These are phyloP conservation scores for Conringia planisiliqua DNA, from an alignment of 345 rosid species.

Conservation along the genomic window DNA sequence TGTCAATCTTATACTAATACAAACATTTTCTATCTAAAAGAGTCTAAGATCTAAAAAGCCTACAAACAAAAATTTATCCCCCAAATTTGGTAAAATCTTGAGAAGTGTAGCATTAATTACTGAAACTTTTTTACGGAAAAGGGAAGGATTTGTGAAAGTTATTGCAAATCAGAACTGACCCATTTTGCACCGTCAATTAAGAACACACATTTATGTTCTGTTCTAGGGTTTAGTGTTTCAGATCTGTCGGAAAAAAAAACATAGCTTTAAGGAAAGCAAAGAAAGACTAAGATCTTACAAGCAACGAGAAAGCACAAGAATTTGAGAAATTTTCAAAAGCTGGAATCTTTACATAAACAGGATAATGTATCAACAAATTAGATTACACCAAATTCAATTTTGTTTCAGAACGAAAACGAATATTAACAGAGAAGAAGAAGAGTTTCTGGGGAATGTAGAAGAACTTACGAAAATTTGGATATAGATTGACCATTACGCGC, in stretches of 20 bases:
- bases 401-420: not conserved
- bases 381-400: not conserved
- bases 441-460: not conserved
- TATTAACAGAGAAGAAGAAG: not conserved
- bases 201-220: not conserved
- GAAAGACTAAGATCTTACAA: not conserved
- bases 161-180: constrained; percentile 9
- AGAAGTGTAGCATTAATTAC: constrained; percentile 2
- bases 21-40: not conserved
- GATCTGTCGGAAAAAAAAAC: constrained; percentile 16
- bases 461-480: constrained; percentile 26
- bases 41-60: not conserved
- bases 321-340: not conserved
- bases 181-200: constrained; percentile 14
- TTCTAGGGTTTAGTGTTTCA: constrained; percentile 23
- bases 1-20: not conserved
- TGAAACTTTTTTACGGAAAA: not conserved
- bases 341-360: not conserved
- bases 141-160: not conserved
- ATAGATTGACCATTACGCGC: constrained; percentile 7
- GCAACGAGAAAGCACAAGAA: not conserved
- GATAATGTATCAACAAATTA: constrained; percentile 6
- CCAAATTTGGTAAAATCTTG: constrained; percentile 22
- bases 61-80: not conserved
- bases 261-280: not conserved